Evolutionary conservation across 306 rosid genomes (phyloP).

Genomic region (Prunus persica): DNA sequence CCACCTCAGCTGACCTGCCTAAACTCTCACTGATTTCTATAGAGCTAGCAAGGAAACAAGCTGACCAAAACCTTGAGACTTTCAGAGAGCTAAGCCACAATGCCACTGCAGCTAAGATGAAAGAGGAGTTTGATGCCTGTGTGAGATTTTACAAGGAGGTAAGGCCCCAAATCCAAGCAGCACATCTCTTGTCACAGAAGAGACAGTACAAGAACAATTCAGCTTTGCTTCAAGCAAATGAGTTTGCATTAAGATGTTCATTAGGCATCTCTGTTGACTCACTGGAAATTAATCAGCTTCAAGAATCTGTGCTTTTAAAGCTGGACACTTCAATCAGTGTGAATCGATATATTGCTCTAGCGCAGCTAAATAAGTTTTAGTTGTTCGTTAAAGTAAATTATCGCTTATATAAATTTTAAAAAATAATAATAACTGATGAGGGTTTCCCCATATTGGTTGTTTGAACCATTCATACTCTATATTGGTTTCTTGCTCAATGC

Average conservation of each 20-base stretch:
- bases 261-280: too few relatives aligned
- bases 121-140: not conserved
- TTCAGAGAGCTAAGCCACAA: not conserved
- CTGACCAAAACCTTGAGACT: not conserved
- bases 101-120: not conserved
- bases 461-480: too few relatives aligned
- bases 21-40: conserved; percentile 1
- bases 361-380: too few relatives aligned
- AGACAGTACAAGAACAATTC: not conserved
- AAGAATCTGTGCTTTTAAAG: not conserved
- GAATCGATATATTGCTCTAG: not conserved
- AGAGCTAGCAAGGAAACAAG: not conserved
- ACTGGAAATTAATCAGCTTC: not conserved
- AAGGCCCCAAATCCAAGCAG: not conserved
- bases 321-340: not conserved
- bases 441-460: too few relatives aligned
- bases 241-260: not conserved
- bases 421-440: too few relatives aligned
- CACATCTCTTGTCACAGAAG: not conserved
- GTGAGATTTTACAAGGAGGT: not conserved
- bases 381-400: too few relatives aligned
- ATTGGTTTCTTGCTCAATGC: too few relatives aligned
- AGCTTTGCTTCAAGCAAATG: not conserved
- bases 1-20: not conserved
- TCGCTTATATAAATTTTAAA: too few relatives aligned